Evolutionary conservation across 2,329 filamentous ascomycete species (phyloP).

Genomic region (Sordariomycetes sp.): DNA sequence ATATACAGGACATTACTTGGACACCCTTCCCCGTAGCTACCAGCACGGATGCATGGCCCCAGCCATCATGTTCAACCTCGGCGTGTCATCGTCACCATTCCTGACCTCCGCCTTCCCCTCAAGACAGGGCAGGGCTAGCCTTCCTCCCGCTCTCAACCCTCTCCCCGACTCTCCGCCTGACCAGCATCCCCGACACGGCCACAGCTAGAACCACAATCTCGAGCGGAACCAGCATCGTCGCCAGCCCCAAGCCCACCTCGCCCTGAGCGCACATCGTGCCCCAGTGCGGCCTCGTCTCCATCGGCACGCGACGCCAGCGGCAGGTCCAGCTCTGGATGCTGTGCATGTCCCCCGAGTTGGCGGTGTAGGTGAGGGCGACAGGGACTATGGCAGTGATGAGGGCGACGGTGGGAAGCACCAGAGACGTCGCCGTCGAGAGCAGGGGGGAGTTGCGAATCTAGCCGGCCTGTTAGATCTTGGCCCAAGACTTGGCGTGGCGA

Average conservation of each 20-base stretch:
- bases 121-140: slow-evolving; percentile 18
- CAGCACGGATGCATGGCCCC: too few relatives aligned
- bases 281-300: slow-evolving; percentile 44
- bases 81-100: background rate
- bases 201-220: slow-evolving; percentile 39
- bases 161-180: slow-evolving; percentile 28
- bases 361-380: slow-evolving; percentile 47
- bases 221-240: slow-evolving; percentile 47
- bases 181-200: slow-evolving; percentile 32
- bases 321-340: slow-evolving; percentile 55
- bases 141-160: background rate
- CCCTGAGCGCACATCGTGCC: slow-evolving; percentile 47
- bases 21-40: too few relatives aligned
- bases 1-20: too few relatives aligned
- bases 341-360: slow-evolving; percentile 39
- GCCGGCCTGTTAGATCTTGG: background rate
- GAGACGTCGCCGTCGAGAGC: slow-evolving; percentile 12
- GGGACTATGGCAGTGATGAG: slow-evolving; percentile 36
- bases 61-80: too few relatives aligned
- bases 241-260: slow-evolving; percentile 42
- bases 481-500: background rate
- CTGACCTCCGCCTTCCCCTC: slow-evolving; percentile 1
- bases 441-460: slow-evolving; percentile 5
- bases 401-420: slow-evolving; percentile 17
- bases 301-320: slow-evolving; percentile 45